These are phyloP conservation scores for Triticum turgidum DNA, from an alignment of 176 grass and related monocot genomes.

Conservation along the genomic window DNA sequence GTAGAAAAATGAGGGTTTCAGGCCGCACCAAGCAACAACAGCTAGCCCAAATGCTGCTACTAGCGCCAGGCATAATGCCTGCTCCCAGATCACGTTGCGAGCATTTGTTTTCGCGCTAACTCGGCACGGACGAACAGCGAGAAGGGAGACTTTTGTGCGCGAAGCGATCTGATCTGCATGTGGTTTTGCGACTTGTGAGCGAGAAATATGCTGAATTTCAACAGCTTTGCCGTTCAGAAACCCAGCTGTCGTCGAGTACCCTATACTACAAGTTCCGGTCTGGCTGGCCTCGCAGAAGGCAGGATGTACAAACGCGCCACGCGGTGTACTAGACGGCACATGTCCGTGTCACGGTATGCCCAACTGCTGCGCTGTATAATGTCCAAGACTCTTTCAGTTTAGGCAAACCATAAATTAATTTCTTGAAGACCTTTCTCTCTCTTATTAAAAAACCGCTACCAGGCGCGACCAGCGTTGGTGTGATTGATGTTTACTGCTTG, in stretches of 20 bases:
- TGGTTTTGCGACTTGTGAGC: background rate
- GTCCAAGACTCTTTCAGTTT: background rate
- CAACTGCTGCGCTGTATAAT: constrained; percentile 16
- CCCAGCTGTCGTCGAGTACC: constrained; percentile 6
- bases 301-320: background rate
- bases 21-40: constrained; percentile 4
- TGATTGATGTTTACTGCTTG: no score
- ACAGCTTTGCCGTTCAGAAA: constrained; percentile 12
- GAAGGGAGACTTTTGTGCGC: background rate
- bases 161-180: constrained; percentile 29
- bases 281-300: background rate
- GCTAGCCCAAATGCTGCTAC: background rate
- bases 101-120: background rate
- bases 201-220: constrained; percentile 7
- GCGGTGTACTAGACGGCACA: background rate
- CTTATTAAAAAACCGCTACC: no score
- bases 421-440: no score
- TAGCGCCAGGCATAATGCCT: background rate
- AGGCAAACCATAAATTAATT: background rate
- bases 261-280: background rate
- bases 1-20: constrained; percentile 12
- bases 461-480: no score
- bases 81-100: background rate
- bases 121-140: background rate
- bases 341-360: background rate